Evolutionary conservation across 148 eudicot species (phyloP).

Genomic region (Nepenthes mirabilis): DNA sequence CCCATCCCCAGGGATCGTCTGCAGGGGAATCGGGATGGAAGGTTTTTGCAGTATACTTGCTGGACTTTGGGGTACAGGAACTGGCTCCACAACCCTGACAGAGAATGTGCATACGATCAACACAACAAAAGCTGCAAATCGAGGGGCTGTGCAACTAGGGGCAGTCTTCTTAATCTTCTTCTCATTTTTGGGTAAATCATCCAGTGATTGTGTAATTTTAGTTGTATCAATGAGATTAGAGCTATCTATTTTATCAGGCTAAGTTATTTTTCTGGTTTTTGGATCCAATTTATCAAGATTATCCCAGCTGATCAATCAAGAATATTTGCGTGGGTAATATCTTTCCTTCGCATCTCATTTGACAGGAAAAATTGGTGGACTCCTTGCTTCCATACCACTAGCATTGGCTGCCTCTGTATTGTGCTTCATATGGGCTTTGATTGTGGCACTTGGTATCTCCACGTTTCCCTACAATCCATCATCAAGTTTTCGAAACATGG

Average conservation of each 20-base stretch:
- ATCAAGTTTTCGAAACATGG: constrained; percentile 68
- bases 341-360: constrained; percentile 3
- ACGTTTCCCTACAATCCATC: constrained; percentile 60
- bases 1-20: constrained; percentile 71
- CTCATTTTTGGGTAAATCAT: constrained; percentile 57
- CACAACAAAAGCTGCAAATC: constrained; percentile 67
- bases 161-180: constrained; percentile 58
- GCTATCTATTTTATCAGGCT: neutral
- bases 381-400: constrained; percentile 84
- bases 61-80: constrained; percentile 95
- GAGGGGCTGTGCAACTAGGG: constrained; percentile 61
- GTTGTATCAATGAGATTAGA: neutral
- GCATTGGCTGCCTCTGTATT: constrained; percentile 78
- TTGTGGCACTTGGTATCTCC: constrained; percentile 68
- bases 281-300: neutral
- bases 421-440: constrained; percentile 85
- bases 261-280: neutral
- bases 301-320: neutral
- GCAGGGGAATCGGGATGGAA: constrained; percentile 89
- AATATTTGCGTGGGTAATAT: neutral
- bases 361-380: constrained; percentile 87
- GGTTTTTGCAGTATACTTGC: constrained; percentile 86
- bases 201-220: neutral
- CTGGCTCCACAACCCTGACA: constrained; percentile 81
- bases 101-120: constrained; percentile 79